These are phyloP conservation scores for Zasmidium angulare DNA, from an alignment of 2,329 filamentous ascomycete genomes.

Conservation along the genomic window DNA sequence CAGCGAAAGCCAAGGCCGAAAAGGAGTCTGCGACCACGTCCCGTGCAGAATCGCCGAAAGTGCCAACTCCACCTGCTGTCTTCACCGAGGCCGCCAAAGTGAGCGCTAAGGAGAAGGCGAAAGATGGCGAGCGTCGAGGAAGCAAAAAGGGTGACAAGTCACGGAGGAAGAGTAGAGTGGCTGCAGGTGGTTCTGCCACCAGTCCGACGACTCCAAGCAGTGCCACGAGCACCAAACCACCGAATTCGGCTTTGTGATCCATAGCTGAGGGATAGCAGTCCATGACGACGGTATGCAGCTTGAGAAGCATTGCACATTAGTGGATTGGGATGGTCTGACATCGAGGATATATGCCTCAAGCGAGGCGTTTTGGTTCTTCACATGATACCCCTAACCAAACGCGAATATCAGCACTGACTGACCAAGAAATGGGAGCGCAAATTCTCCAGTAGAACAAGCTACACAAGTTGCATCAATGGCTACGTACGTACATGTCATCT, in stretches of 20 bases:
- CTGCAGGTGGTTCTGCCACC: constrained; percentile 13
- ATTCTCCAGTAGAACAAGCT: no score
- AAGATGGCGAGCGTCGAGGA: constrained; percentile 17
- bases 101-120: constrained; percentile 11
- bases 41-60: constrained; percentile 14
- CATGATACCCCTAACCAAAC: no score
- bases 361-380: no score
- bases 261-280: no score
- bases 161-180: constrained; percentile 21
- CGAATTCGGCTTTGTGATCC: constrained; percentile 11
- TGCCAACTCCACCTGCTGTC: constrained; percentile 15
- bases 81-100: constrained; percentile 20
- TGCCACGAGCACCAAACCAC: constrained; percentile 12
- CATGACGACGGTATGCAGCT: no score
- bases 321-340: no score
- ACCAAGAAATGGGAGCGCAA: no score
- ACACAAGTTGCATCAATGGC: no score
- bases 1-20: constrained; percentile 23
- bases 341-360: no score
- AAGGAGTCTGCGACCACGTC: constrained; percentile 17
- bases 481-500: no score
- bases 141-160: constrained; percentile 20
- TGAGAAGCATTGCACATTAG: no score
- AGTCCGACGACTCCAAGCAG: constrained; percentile 23
- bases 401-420: no score